Percentiles rank a stretch among this genome's conserved stretches.
phyloP scores from a whole-genome alignment of 2,329 filamentous ascomycete species.

The Didymella segeticola region DNA sequence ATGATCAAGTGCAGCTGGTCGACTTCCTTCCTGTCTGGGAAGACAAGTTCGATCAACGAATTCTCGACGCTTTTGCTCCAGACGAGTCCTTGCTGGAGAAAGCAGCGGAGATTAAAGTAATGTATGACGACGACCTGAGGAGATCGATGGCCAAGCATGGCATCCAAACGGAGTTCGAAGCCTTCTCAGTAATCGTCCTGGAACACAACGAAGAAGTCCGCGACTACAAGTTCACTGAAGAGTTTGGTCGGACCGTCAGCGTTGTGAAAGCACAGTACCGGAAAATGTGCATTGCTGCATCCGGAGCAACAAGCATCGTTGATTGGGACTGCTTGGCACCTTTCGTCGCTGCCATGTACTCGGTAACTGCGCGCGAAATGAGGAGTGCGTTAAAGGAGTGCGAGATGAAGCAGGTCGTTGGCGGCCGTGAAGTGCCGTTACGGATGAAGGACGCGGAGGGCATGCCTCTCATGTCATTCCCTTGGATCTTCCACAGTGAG shows the following conservation, averaged over 20 bases:
- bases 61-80: conserved; percentile 69
- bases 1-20: conserved; percentile 73
- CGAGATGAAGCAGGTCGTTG: conserved; percentile 48
- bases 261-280: conserved; percentile 74
- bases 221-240: conserved; percentile 88
- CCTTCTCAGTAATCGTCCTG: conserved; percentile 86
- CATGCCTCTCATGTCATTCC: conserved; percentile 89
- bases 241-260: conserved; percentile 72
- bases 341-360: conserved; percentile 89
- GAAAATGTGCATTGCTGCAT: conserved; percentile 68
- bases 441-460: conserved; percentile 56
- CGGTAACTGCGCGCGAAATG: conserved; percentile 76
- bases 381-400: conserved; percentile 63
- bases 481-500: conserved; percentile 83
- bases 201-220: conserved; percentile 72
- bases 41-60: conserved; percentile 75
- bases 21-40: conserved; percentile 77
- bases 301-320: conserved; percentile 52
- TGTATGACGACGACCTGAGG: conserved; percentile 79
- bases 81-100: conserved; percentile 62
- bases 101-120: conserved; percentile 71
- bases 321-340: conserved; percentile 63
- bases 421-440: conserved; percentile 46
- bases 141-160: conserved; percentile 86
- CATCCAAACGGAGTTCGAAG: conserved; percentile 87